Evolutionary conservation across 2,329 filamentous ascomycete genomes (phyloP), one percentile per base, ranked within the genome.

Genomic region (Cladosporium halotolerans): DNA sequence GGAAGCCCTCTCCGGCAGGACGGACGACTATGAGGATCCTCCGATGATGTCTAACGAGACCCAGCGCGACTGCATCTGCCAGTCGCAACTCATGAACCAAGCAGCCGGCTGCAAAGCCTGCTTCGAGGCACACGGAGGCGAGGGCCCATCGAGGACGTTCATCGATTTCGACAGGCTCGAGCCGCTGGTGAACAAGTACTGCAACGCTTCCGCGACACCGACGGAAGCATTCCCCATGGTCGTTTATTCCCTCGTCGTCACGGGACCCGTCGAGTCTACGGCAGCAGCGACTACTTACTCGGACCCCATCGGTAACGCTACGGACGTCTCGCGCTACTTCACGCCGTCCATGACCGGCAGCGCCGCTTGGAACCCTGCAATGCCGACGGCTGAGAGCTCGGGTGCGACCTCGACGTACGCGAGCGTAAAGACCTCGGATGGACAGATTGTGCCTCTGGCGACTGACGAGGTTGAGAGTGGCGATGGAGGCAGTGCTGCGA

Each of bases 271-370:
- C 11, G 16, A 41, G 11, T 19, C 38, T 14, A 10, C 39, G n/a
- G 38, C n/a, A 10, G 40, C 45, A 5, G 43, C 52, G 11, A 46
- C 51, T 13, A 53, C 57, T 4, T 58, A 59, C 49, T 60, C 60
- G 23, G 64, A 66, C 48, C 60, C 64, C 8, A 58, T 66, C 31
- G 62, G 59, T 19, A 63, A 62, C 49, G 55, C 58, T 45, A 66
- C 64, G 13, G 64, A 55, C 6, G 61, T 64, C n/a, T 61, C 59
- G 36, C 53, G 56, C 9, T 66, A 66, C 51, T 65, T 46, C 52
- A 66, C 62, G 4, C 57, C 63, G 3, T 57, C 56, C 3, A 57
- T 64, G 10, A 66, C 64, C 19, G 64, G 64, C 14, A 10, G 55
- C 32, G 16, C 48, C 9, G 40, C 40, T 9, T 49, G 41, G n/a